Percentiles rank a stretch among this genome's conserved stretches.
These are phyloP conservation scores for Plasmodium sp. DNA, from an alignment of 169 alveolate genomes.

Conservation along the genomic window DNA sequence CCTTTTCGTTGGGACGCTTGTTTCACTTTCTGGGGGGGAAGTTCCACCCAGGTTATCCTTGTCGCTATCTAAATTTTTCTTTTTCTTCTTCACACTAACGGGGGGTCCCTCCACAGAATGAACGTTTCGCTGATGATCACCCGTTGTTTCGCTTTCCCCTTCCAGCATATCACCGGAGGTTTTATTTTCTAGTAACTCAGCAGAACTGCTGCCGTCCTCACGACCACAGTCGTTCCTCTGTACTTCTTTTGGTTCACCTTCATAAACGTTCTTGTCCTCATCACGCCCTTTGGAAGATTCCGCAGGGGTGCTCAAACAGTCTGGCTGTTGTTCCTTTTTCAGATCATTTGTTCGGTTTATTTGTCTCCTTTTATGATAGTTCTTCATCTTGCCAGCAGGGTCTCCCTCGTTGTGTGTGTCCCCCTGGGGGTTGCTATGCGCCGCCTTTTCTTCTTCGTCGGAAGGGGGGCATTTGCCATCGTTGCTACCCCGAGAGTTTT, in stretches of 20 bases:
- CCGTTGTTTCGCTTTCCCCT: not conserved
- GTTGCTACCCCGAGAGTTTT: not conserved
- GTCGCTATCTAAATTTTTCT: not conserved
- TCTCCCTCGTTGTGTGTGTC: not conserved
- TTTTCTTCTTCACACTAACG: not conserved
- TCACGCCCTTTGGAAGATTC: not conserved
- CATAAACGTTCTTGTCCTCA: not conserved
- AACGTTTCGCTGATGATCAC: not conserved
- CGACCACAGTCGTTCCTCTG: not conserved
- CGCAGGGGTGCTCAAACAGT: not conserved
- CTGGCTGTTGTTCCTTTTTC: not conserved
- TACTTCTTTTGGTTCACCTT: not conserved
- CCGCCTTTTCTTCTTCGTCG: not conserved
- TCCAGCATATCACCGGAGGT: not conserved
- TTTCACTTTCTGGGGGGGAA: not conserved
- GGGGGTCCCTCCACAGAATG: not conserved
- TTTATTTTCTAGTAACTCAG: not conserved
- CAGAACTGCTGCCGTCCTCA: not conserved
- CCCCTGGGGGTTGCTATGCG: not conserved
- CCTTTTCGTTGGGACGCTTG: not conserved
- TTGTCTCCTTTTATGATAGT: not conserved
- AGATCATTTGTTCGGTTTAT: not conserved
- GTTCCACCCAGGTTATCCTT: not conserved
- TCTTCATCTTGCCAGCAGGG: not conserved
- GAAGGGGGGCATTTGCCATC: not conserved